Evolutionary conservation across 371 early-diverging fungal species (phyloP), one percentile per base, ranked within the genome.

Genomic region (Mucor piriformis): DNA sequence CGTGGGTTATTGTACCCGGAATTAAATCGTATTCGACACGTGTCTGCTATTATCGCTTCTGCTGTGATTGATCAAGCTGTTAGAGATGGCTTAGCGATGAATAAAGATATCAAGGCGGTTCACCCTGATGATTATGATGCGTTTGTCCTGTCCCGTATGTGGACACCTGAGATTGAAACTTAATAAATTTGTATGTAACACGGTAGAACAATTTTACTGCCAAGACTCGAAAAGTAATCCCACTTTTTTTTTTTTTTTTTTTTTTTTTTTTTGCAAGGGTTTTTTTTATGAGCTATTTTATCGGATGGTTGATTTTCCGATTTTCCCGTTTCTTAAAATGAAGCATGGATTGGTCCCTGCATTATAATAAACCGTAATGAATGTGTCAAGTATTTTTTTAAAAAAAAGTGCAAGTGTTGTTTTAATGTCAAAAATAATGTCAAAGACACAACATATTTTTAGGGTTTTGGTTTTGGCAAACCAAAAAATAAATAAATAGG

Each of bases 1-100:
- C 68, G 80, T 37, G 86, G 88, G 25, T 71, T 86, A 50, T 72
- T 96, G 50, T 96, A 95, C 67, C 96, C 96, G 6, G 74, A 82
- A 33, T 68, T 95, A 59, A 76, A 77, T 43, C 91, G 96, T 55
- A 94, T 95, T 61, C 88, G 95, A 54, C 83, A 91, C 35, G 88
- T 91, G 10, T 88, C 88, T 27, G 85, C 90, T 6, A 68, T 83
- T 59, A 85, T 94, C 2, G 92, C 94, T n/a, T 84, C 86, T 1
- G 91, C 90, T 21, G 88, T 94, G 21, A 75, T 84, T 44, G 64
- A 77, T 16, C 85, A 88, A 69, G 85, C 92, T 32, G 74, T 89
- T 16, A 67, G 74, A 32, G 91, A 88, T 64, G 81, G 77, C 7
- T 66, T 85, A 40, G 82, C 83, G 50, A n/a, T n/a, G n/a, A 13